phyloP scores from a whole-genome alignment of 352 stramenopile genomes.

The Phytophthora ohioensis region DNA sequence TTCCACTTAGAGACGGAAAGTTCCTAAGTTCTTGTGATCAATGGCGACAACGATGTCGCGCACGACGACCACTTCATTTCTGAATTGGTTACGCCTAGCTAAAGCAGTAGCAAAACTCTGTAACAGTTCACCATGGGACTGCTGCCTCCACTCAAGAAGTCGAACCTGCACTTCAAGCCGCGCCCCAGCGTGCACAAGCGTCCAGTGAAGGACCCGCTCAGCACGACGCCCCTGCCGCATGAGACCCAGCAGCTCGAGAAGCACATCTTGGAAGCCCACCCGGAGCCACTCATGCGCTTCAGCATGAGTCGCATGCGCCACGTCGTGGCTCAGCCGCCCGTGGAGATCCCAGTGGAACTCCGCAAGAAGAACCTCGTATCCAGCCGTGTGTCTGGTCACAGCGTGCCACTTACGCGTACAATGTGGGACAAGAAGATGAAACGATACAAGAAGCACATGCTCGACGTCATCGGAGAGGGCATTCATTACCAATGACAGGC shows the following conservation, averaged over 20 bases:
- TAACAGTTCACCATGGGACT: slow-evolving; percentile 25
- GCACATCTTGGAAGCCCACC: slow-evolving; percentile 59
- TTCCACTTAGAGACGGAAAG: slow-evolving; percentile 13
- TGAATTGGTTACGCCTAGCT: slow-evolving; percentile 25
- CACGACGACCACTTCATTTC: slow-evolving; percentile 14
- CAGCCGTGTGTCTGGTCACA: slow-evolving; percentile 61
- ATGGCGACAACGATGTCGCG: slow-evolving; percentile 2
- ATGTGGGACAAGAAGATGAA: slow-evolving; percentile 77
- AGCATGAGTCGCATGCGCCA: slow-evolving; percentile 73
- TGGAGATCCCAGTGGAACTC: slow-evolving; percentile 60
- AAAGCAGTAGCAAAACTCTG: neutral
- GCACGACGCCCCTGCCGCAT: slow-evolving; percentile 32
- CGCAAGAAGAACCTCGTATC: slow-evolving; percentile 44
- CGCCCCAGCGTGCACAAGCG: slow-evolving; percentile 19
- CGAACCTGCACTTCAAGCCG: slow-evolving; percentile 30
- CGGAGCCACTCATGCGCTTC: slow-evolving; percentile 62
- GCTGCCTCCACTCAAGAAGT: slow-evolving; percentile 37
- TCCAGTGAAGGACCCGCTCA: slow-evolving; percentile 7
- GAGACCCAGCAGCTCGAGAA: slow-evolving; percentile 67
- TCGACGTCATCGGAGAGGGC: slow-evolving; percentile 60
- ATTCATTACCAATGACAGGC: slow-evolving; percentile 32
- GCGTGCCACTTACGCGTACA: slow-evolving; percentile 61
- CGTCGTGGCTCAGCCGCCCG: slow-evolving; percentile 52
- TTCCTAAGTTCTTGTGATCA: slow-evolving; percentile 15
- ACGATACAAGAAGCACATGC: slow-evolving; percentile 41